Evolutionary conservation across 768 basidiomycete species (phyloP), one percentile per base, ranked within the genome.

Genomic region (Phaeotremella fagi): DNA sequence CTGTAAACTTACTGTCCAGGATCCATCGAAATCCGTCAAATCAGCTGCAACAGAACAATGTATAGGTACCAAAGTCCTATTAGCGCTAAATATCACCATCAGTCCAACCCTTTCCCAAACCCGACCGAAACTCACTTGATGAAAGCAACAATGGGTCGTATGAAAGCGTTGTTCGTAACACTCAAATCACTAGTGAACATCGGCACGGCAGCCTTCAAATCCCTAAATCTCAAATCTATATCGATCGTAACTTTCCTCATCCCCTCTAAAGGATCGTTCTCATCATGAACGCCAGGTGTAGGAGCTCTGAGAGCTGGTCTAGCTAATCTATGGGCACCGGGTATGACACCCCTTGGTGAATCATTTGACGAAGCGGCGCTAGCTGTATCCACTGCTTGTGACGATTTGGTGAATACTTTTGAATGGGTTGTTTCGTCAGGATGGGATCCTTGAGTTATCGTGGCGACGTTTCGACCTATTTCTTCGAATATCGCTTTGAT

Each of bases 131-230:
- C 85, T 55, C 64, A 92, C 91, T 95, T 95, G 84, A 97, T 92
- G 71, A 99, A 99, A 1, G 90, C 94, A 15, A 98, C 95, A 58
- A 99, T 97, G 3, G 95, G 92, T 63, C 95, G 75, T 43, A 95
- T 86, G 23, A 98, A 77, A 20, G 95, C 95, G 66, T 85, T 88
- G 66, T 94, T 95, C 57, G 88, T 85, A 66, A 94, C 89, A 38
- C 88, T 88, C 52, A 99, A 72, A 68, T 95, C 88, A 41, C 79
- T 80, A 27, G 90, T 84, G 77, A 92, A 97, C 46, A 94, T 81
- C 1, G 95, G 95, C 12, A 99, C 88, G 22, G 83, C 86, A 35
- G 95, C 92, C 75, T 97, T 97, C 70, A 99, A 69, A 75, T 99
- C 95, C 45, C 91, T 80, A 75, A 99, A 97, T 54, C 95, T 78